Base-by-base conservation (phyloP, 352 stramenopile genomes). In the Phytophthora fragariaefolia region DNA sequence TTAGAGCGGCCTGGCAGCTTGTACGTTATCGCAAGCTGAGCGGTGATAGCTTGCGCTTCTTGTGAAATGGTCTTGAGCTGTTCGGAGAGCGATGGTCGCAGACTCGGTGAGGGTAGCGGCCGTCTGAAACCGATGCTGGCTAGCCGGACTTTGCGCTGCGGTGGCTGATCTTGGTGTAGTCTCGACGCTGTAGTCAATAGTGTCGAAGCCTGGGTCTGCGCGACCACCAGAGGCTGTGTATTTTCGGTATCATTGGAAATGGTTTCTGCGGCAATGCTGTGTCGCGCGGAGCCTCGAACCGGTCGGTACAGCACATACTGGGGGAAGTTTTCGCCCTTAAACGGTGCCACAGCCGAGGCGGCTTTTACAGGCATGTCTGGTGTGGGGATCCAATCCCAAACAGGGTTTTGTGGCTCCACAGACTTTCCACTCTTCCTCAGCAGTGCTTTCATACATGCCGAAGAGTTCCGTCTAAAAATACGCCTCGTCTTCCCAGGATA, bases 261-360 rank as follows among this genome's bases (percentile, higher is more conserved):
- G 12, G 20, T 2, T 20, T 52, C 17, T 5, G n/a, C n/a, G 12
- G 34, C n/a, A 23, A 64, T 57, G 27, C 28, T 40, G 15, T 58
- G 58, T n/a, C 18, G 34, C 4, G 48, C 48, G 50, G 46, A 58
- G 13, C 13, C 18, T 40, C 69, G 66, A 17, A 17, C 32, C 22
- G 73, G 57, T 1, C 78, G 80, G 30, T 62, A 72, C 17, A 87
- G 48, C 13, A 91, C 76, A 26, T 90, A 92, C 10, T 78, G 63
- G 12, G 81, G 83, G 49, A 90, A 89, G 5, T 53, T 77, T 13
- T 92, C 83, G 53, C 83, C 80, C 47, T 92, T 92, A 72, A 91
- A 91, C 10, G 80, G 79, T 12, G 58, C 24, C n/a, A 32, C 17
- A 46, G 42, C 23, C 23, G 48, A 24, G 26, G 54, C 45, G 4